These are phyloP conservation scores for Lagerstroemia speciosa DNA, from an alignment of 345 rosid species.

Conservation along the genomic window DNA sequence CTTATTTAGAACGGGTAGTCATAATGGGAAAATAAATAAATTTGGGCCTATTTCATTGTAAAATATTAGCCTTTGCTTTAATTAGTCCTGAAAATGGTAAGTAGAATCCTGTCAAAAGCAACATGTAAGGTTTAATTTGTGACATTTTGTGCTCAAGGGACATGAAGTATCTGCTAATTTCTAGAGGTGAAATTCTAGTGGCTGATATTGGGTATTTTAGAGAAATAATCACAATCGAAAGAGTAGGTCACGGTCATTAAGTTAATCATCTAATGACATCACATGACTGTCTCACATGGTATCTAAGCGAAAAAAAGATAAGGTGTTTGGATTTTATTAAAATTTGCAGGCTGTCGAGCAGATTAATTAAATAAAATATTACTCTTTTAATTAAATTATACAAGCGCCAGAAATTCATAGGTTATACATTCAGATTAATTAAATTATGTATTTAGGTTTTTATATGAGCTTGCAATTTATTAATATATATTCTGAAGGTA, in stretches of 20 bases:
- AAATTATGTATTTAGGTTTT: too few species aligned
- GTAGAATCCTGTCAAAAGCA: background rate
- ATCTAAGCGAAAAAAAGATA: background rate
- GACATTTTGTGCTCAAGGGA: background rate
- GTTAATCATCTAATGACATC: background rate
- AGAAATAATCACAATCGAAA: background rate
- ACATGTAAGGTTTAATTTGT: background rate
- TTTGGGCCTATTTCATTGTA: too few species aligned
- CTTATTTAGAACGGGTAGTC: background rate
- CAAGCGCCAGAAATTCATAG: too few species aligned
- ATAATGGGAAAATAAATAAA: background rate
- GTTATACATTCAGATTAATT: too few species aligned
- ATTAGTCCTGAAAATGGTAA: background rate
- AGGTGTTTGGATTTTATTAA: too few species aligned
- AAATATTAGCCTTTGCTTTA: background rate
- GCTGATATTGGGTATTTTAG: background rate
- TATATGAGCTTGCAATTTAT: too few species aligned
- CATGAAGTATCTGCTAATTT: background rate
- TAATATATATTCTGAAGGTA: background rate
- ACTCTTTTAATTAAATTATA: too few species aligned
- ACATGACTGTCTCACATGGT: background rate
- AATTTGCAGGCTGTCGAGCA: background rate
- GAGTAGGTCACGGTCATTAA: background rate
- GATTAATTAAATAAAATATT: too few species aligned
- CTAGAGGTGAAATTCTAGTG: background rate